Evolutionary conservation across 1,139 yeast species (phyloP).

Genomic region (Nakaseomyces uthaithaninus): DNA sequence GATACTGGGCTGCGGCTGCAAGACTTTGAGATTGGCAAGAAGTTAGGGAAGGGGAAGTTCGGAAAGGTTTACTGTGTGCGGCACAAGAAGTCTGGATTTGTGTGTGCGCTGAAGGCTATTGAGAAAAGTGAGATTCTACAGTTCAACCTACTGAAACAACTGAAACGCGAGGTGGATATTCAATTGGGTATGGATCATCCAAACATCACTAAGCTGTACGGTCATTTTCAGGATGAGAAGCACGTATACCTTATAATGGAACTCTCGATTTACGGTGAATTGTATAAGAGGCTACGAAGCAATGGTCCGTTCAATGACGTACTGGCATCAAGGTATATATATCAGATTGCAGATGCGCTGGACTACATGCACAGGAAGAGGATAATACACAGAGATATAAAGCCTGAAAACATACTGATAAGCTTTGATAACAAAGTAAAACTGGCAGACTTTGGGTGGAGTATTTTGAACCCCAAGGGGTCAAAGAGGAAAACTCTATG

Average conservation of each 20-base stretch:
- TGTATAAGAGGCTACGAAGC: constrained; percentile 61
- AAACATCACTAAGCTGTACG: constrained; percentile 70
- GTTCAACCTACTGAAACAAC: constrained; percentile 76
- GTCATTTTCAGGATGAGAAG: constrained; percentile 73
- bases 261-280: constrained; percentile 79
- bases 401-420: constrained; percentile 81
- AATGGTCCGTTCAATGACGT: constrained; percentile 62
- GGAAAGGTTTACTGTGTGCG: constrained; percentile 88
- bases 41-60: constrained; percentile 86
- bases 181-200: constrained; percentile 72
- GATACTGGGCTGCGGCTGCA: constrained; percentile 14
- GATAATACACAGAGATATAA: constrained; percentile 84
- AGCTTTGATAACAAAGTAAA: constrained; percentile 67
- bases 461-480: constrained; percentile 53
- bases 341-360: constrained; percentile 76
- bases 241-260: constrained; percentile 80
- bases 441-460: constrained; percentile 95
- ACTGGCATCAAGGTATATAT: constrained; percentile 69
- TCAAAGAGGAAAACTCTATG: constrained; percentile 72
- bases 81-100: constrained; percentile 64
- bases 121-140: constrained; percentile 67
- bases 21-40: constrained; percentile 83
- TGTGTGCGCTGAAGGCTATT: constrained; percentile 90
- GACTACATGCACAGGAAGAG: constrained; percentile 66
- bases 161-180: constrained; percentile 84